Base-by-base conservation (phyloP, 169 alveolate species). In the Plasmodium inui region DNA sequence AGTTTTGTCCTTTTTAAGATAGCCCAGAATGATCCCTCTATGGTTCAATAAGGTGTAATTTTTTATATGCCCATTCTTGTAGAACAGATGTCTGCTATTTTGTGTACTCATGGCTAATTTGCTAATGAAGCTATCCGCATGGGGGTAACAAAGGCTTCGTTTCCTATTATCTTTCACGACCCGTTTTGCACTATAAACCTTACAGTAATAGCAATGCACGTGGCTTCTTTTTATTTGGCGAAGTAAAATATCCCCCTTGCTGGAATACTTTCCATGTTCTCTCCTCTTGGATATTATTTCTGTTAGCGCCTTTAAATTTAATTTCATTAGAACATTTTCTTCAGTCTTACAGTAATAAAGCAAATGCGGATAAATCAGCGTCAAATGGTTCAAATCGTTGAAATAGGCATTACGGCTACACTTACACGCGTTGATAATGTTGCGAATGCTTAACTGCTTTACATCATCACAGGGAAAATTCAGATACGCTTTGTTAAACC, bases 381-480 rank as follows among this genome's bases (percentile, higher is more conserved):
- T 22, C 61, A 85, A 74, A 32, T 34, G 55, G 39, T 7, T 9
- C 57, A 1, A 46, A 2, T 0, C 39, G 39, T 39, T 84, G 34
- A 46, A 32, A 22, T 39, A 28, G n/a, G 34, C 22, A 53, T 37
- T 0, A 86, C 44, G n/a, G 41, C 46, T 7, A 44, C 30, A 74
- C n/a, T 39, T 86, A 28, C 80, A 86, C 37, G 67, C 67, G 30
- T 37, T 76, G 17, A 86, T 74, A 50, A 86, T 86, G 70, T 86
- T 86, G 1, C 46, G 37, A 50, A 86, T 86, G 70, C 93, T 41
- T 34, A 86, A 74, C 30, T 76, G 70, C 28, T 86, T 86, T 53
- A 86, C 67, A 9, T 44, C n/a, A 53, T 57, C 86, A n/a, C 34
- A 19, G 2, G 79, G 88, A 30, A 8, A 55, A 32, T 32, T 41